Base-by-base conservation (phyloP, 2,329 filamentous ascomycete genomes). In the Hirsutella rhossiliensis region DNA sequence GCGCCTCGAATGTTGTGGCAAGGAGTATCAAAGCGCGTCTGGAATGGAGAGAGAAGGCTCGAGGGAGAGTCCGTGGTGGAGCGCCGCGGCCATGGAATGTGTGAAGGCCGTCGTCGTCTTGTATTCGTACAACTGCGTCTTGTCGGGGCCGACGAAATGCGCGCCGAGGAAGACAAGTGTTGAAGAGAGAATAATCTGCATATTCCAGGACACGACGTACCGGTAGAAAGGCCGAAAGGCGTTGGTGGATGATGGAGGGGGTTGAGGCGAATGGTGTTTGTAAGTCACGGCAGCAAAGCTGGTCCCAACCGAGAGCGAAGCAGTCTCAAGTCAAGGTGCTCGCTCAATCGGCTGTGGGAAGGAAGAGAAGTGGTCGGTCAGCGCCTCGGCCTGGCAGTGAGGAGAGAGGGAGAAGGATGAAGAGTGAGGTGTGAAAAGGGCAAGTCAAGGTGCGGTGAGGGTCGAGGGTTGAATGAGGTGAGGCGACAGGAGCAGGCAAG, bases 31-130 rank as follows among this genome's bases (percentile, higher is more conserved):
- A 43, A 42, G 44, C 46, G 48, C 44, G 50, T 47, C 45, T 54
- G 52, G 52, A 54, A 55, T 55, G 53, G 45, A 38, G 45, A 45
- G 46, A 40, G 37, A 44, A 43, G 40, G 30, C 31, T 28, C 34
- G 45, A 43, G 48, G 44, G 38, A 40, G 47, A 40, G 31, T 34
- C 18, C 32, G 41, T 20, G 41, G 47, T 45, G 50, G 48, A 48
- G 46, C 45, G 46, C 42, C 46, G 48, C 45, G 40, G 40, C 31
- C 18, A 34, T 42, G 40, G 40, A 42, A 42, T 42, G 40, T 41
- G 18, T 11, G 28, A 48, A 45, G 42, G 43, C 29, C n/a, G 19
- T 32, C 37, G 15, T 36, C 29, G 17, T n/a, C n/a, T n/a, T n/a
- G n/a, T n/a, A n/a, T n/a, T n/a, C n/a, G n/a, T n/a, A 27, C 11